phyloP scores from a whole-genome alignment of 2,329 filamentous ascomycete species.

The Aspergillus ibericus region DNA sequence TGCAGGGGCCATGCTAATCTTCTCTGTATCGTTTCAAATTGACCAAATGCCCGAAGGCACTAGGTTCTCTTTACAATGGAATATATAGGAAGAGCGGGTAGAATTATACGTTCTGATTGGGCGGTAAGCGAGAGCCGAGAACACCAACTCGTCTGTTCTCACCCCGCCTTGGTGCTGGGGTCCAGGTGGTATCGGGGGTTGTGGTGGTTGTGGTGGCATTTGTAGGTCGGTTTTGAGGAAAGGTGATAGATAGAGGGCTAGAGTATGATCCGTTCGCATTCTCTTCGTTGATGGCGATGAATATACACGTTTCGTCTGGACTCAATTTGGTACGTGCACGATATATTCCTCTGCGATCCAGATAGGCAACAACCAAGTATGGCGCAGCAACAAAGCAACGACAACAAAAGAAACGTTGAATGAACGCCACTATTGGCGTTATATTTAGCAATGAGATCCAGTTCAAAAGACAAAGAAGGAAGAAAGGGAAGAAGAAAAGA shows the following conservation, averaged over 20 bases:
- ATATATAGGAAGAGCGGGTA: slow-evolving; percentile 20
- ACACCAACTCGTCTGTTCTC: slow-evolving; percentile 8
- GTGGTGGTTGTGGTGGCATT: neutral
- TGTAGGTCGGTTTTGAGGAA: neutral
- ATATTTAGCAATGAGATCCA: neutral
- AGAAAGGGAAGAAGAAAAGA: neutral
- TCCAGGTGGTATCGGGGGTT: neutral
- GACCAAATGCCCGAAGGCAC: slow-evolving; percentile 58
- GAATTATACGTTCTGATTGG: slow-evolving; percentile 7
- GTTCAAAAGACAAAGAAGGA: neutral
- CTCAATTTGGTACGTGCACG: neutral
- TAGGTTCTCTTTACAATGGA: slow-evolving; percentile 9
- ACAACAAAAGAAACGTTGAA: neutral
- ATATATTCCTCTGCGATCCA: neutral
- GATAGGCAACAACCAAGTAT: neutral
- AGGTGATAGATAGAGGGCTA: neutral
- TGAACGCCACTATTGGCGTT: neutral
- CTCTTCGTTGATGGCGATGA: neutral
- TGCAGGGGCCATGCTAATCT: slow-evolving; percentile 81
- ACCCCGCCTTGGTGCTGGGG: neutral
- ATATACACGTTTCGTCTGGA: neutral
- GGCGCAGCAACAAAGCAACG: neutral
- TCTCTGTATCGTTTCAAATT: slow-evolving; percentile 71
- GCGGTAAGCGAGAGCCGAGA: slow-evolving; percentile 3
- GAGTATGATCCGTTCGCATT: neutral